Conservation (phyloP, 73 alveolate species). For the Symbiodinium pilosum region DNA sequence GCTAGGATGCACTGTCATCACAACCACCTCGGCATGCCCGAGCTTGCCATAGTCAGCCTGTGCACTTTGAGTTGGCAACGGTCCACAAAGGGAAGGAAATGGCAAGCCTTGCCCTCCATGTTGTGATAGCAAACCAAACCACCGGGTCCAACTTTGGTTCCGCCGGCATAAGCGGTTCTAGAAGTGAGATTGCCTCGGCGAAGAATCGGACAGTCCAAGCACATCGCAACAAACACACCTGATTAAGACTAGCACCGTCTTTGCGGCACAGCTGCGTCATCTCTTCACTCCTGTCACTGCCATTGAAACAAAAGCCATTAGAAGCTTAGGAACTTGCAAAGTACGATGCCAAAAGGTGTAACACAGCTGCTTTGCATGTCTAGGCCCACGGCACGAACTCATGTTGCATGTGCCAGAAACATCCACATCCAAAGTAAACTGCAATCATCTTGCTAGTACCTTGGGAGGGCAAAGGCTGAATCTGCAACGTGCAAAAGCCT, state of each 20-base stretch:
- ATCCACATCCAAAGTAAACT: slow-evolving; percentile 70
- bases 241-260: not conserved
- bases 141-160: not conserved
- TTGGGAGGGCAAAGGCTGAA: not conserved
- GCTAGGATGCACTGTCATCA: slow-evolving; percentile 23
- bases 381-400: slow-evolving; percentile 27
- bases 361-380: not conserved
- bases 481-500: not conserved
- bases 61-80: not conserved
- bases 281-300: slow-evolving; percentile 27
- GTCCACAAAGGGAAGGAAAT: not conserved
- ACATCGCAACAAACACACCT: too few relatives aligned
- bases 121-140: slow-evolving; percentile 80
- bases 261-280: slow-evolving; percentile 75
- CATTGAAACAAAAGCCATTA: not conserved
- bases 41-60: slow-evolving; percentile 88
- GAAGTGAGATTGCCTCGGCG: slow-evolving; percentile 45
- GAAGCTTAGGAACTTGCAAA: not conserved
- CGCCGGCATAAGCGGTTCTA: slow-evolving; percentile 69
- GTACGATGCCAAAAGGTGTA: too few relatives aligned
- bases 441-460: slow-evolving; percentile 14
- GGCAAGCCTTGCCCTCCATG: slow-evolving; percentile 80
- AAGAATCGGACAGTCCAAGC: not conserved
- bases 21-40: slow-evolving; percentile 73
- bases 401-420: slow-evolving; percentile 88